These are phyloP conservation scores for Ophiostoma novo-ulmi DNA, from an alignment of 2,329 filamentous ascomycete species.

Conservation along the genomic window DNA sequence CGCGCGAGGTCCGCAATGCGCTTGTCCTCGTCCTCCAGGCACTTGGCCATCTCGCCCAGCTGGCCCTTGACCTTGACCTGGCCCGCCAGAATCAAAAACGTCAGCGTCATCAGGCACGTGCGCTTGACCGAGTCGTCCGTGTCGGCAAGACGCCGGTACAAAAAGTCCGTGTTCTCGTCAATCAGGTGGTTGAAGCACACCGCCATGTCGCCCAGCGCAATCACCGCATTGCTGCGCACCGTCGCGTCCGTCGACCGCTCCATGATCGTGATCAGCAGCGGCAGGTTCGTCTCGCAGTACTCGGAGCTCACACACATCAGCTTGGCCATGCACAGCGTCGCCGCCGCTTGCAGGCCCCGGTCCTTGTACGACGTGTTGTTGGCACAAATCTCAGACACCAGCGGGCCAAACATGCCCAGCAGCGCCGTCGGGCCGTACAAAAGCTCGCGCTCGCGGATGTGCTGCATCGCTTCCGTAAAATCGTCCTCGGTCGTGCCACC, in stretches of 20 bases:
- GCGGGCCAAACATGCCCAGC: constrained; percentile 81
- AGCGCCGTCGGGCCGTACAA: constrained; percentile 78
- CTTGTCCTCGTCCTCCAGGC: constrained; percentile 92
- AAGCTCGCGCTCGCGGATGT: constrained; percentile 79
- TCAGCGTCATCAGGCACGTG: constrained; percentile 96
- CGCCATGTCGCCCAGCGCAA: constrained; percentile 96
- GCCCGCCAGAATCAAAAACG: constrained; percentile 91
- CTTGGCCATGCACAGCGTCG: constrained; percentile 91
- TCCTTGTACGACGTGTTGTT: constrained; percentile 92
- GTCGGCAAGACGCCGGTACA: constrained; percentile 90
- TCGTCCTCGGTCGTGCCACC: constrained; percentile 94
- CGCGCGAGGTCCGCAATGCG: constrained; percentile 86
- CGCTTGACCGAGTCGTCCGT: constrained; percentile 85
- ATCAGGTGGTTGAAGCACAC: constrained; percentile 99
- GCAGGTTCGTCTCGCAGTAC: constrained; percentile 90
- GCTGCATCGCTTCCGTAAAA: constrained; percentile 79
- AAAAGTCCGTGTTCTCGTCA: constrained; percentile 97
- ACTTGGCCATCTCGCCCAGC: constrained; percentile 98
- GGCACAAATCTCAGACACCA: constrained; percentile 89
- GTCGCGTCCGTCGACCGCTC: constrained; percentile 89
- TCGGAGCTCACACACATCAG: constrained; percentile 97
- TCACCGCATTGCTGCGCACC: constrained; percentile 91
- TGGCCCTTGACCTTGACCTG: constrained; percentile 99
- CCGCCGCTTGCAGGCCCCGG: constrained; percentile 83
- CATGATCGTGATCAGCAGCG: constrained; percentile 94